Evolutionary conservation across 2,329 filamentous ascomycete genomes (phyloP).

Genomic region (Geosmithia morbida): DNA sequence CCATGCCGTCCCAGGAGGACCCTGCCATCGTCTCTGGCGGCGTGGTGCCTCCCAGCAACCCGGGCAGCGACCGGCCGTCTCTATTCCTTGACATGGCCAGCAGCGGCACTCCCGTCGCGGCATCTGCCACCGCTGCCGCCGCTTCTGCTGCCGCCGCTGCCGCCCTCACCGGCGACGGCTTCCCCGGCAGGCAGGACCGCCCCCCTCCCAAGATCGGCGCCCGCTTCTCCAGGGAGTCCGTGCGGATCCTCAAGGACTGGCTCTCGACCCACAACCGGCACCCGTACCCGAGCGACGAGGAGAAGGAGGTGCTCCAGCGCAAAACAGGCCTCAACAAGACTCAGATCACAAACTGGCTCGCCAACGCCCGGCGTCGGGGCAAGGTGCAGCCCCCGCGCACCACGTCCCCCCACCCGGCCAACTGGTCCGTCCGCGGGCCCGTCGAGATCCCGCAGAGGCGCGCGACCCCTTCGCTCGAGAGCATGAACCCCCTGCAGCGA

Average conservation of each 20-base stretch:
- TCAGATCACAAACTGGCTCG: conserved; percentile 86
- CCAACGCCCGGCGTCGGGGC: conserved; percentile 71
- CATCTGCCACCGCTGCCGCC: conserved; percentile 6
- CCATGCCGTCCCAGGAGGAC: too few relatives aligned
- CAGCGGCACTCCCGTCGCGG: conserved; percentile 14
- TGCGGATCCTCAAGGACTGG: conserved; percentile 76
- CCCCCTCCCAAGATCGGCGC: conserved; percentile 60
- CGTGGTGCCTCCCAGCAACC: too few relatives aligned
- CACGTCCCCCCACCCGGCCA: conserved; percentile 52
- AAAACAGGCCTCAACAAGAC: conserved; percentile 69
- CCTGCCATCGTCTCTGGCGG: too few relatives aligned
- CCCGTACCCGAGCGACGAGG: conserved; percentile 77
- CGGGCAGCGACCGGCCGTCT: too few relatives aligned
- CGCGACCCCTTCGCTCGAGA: conserved; percentile 37
- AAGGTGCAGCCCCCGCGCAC: conserved; percentile 55
- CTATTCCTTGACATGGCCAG: background rate
- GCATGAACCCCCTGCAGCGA: conserved; percentile 42
- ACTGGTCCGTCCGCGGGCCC: conserved; percentile 41
- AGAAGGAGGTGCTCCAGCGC: conserved; percentile 66
- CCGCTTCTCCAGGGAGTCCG: conserved; percentile 66
- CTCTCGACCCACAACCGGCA: conserved; percentile 65
- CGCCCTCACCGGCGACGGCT: too few relatives aligned
- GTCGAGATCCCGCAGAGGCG: conserved; percentile 59
- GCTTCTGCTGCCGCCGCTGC: conserved; percentile 3
- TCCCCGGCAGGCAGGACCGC: too few relatives aligned